phyloP scores from a whole-genome alignment of 805 yeast species.

The Candida tammaniensis region DNA sequence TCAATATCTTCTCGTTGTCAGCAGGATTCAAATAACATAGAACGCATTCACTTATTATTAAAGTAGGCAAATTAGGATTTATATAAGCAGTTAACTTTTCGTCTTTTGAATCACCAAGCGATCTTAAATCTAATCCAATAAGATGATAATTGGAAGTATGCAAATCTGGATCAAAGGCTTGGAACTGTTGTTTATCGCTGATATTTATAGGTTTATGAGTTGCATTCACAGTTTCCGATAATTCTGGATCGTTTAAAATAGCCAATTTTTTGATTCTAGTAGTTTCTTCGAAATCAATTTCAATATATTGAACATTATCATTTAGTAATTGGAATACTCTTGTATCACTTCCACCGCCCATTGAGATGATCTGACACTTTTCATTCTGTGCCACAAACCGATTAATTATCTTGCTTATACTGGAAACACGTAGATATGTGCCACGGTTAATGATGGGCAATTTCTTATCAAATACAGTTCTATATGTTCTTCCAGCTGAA shows the following conservation, averaged over 20 bases:
- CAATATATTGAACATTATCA: slow-evolving; percentile 44
- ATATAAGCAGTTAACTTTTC: slow-evolving; percentile 11
- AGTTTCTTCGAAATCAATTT: slow-evolving; percentile 62
- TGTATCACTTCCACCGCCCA: slow-evolving; percentile 85
- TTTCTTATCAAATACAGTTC: slow-evolving; percentile 42
- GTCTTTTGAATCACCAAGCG: slow-evolving; percentile 1
- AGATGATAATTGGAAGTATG: slow-evolving; percentile 47
- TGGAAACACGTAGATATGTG: slow-evolving; percentile 57
- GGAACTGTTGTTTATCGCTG: slow-evolving; percentile 22
- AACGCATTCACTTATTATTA: slow-evolving; percentile 73
- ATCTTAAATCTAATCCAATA: slow-evolving; percentile 54
- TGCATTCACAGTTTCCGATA: slow-evolving; percentile 24
- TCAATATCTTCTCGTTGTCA: slow-evolving; percentile 44
- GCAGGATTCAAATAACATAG: slow-evolving; percentile 62
- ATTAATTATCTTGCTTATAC: slow-evolving; percentile 48
- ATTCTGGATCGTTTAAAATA: slow-evolving; percentile 30
- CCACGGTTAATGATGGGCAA: slow-evolving; percentile 71
- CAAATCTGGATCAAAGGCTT: slow-evolving; percentile 23
- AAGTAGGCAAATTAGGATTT: slow-evolving; percentile 47
- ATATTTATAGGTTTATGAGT: slow-evolving; percentile 5
- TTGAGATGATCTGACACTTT: slow-evolving; percentile 54
- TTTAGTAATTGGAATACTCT: slow-evolving; percentile 53
- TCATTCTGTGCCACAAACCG: slow-evolving; percentile 34
- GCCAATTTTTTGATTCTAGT: slow-evolving; percentile 49
- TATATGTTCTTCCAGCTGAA: slow-evolving; percentile 39